Conservation (phyloP, 306 rosid genomes). For the Citrullus amarus region DNA sequence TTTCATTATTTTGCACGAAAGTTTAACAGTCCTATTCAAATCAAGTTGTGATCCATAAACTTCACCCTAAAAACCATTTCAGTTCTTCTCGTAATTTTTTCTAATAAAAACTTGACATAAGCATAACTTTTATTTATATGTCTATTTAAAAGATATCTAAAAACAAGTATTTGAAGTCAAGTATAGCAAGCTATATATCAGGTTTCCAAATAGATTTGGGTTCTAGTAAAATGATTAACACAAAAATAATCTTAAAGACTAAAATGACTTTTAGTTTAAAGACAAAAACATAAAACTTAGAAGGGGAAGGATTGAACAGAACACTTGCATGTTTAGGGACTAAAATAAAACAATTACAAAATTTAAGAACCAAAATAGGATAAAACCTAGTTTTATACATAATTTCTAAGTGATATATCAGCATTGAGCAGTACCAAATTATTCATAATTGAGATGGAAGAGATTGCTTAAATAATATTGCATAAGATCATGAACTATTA, state of each 20-base stretch:
- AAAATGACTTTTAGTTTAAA: neutral
- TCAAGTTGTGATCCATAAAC: neutral
- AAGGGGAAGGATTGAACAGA: neutral
- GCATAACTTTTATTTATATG: neutral
- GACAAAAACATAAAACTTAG: neutral
- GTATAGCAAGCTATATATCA: neutral
- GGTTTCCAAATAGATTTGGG: neutral
- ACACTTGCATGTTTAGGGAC: neutral
- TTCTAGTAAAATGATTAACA: neutral
- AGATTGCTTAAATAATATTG: neutral
- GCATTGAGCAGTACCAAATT: neutral
- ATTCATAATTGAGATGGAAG: neutral
- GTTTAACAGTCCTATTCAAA: neutral
- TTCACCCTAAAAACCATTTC: neutral
- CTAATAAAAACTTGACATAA: neutral
- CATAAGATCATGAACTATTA: slow-evolving; percentile 16
- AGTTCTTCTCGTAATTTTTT: neutral
- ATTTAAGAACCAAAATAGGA: neutral
- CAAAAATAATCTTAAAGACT: neutral
- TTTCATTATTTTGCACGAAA: neutral
- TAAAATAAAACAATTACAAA: neutral
- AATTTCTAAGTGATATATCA: neutral
- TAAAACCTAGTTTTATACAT: neutral
- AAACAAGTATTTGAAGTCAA: neutral
- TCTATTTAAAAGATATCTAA: neutral